phyloP scores from a whole-genome alignment of 305 asterid genomes.

The Fraxinus sp. region DNA sequence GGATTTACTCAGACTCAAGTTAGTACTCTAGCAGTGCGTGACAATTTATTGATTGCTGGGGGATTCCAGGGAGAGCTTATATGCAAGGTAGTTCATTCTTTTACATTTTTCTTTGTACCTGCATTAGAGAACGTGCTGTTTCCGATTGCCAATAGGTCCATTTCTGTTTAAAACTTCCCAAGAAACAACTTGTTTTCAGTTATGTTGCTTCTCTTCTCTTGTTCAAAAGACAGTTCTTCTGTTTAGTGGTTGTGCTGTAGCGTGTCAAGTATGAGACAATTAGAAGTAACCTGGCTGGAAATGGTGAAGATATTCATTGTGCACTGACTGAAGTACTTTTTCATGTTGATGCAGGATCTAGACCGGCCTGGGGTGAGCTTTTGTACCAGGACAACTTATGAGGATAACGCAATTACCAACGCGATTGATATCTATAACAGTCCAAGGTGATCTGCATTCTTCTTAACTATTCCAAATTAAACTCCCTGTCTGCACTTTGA shows the following conservation, averaged over 20 bases:
- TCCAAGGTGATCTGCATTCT: slow-evolving; percentile 45
- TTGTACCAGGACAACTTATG: slow-evolving; percentile 68
- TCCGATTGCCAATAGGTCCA: not conserved
- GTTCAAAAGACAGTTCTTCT: not conserved
- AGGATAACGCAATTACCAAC: slow-evolving; percentile 69
- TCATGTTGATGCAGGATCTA: slow-evolving; percentile 45
- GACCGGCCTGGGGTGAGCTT: slow-evolving; percentile 64
- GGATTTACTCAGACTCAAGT: slow-evolving; percentile 68
- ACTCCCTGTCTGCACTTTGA: not conserved
- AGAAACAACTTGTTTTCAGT: not conserved
- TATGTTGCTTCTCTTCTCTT: not conserved
- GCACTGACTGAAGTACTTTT: slow-evolving; percentile 8
- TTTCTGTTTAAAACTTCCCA: not conserved
- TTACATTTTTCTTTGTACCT: not conserved
- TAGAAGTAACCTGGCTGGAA: not conserved
- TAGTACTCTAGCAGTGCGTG: slow-evolving; percentile 62
- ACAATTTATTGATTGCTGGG: slow-evolving; percentile 59
- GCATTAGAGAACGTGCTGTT: not conserved
- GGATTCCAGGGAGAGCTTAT: slow-evolving; percentile 69
- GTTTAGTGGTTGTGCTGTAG: not conserved
- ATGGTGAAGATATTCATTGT: not conserved
- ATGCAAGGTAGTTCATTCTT: slow-evolving; percentile 47
- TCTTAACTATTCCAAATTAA: not conserved
- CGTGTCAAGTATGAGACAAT: not conserved
- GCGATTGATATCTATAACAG: slow-evolving; percentile 60